Base-by-base conservation (phyloP, 2,329 filamentous ascomycete species). In the Aureobasidium zeae region DNA sequence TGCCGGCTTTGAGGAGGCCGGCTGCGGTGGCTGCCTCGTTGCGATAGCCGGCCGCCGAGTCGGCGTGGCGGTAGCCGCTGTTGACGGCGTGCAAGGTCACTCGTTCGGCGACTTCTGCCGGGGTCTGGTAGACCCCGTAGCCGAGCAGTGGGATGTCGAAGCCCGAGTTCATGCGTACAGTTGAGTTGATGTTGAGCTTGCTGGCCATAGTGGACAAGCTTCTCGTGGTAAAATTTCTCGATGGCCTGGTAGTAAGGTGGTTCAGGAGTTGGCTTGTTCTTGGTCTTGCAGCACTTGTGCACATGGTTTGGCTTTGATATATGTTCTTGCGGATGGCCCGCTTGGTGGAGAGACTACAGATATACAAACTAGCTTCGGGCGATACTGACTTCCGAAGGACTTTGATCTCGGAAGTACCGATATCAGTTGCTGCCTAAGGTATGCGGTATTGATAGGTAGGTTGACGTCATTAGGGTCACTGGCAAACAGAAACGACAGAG, bases 91-190 rank as follows among this genome's bases (percentile, higher is more conserved):
- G 74, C 10, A 67, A 51, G 6, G 74, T 73, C 1, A 80, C 74
- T 20, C 70, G 67, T 53, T 77, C 71, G n/a, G 74, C 71, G 5
- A 73, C 59, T 46, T 71, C 68, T 16, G 73, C 66, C 10, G 77
- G 77, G 4, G 58, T 62, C 50, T 62, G 57, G 32, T 60, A 61
- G n/a, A 61, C 58, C 17, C 57, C 76, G 55, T 71, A 79, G 22
- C 76, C 77, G 1, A 81, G 61, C 6, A 70, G 52, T 7, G 77
- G 77, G 30, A 81, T 79, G 13, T 77, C 70, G 57, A 77, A 70
- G 29, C 77, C 76, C 12, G 76, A 79, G 42, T 72, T 71, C 61
- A 80, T 55, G 42, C 63, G 67, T 38, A 74, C 66, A 20, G 65
- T 74, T 8, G 64, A 62, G 48, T 65, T 47, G 31, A 47, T 47